Percentiles rank a stretch among this genome's conserved stretches.
phyloP scores from a whole-genome alignment of 2,329 filamentous ascomycete genomes.

The Graphium sp. region DNA sequence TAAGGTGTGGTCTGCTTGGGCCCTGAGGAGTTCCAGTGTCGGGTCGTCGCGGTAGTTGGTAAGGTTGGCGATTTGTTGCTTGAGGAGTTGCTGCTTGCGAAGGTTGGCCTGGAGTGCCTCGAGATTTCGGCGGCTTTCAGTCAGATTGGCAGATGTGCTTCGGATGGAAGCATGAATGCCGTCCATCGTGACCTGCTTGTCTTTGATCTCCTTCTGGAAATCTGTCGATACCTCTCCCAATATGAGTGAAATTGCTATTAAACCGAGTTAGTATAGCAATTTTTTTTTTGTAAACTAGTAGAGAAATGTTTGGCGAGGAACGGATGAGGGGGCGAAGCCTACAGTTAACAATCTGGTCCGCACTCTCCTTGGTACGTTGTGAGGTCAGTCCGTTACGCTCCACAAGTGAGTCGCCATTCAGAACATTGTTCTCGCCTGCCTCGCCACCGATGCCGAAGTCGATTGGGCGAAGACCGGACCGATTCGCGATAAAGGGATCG shows the following conservation, averaged over 20 bases:
- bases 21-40: too few relatives aligned
- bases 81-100: conserved; percentile 45
- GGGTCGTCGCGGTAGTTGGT: conserved; percentile 54
- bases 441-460: conserved; percentile 86
- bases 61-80: conserved; percentile 65
- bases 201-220: conserved; percentile 64
- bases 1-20: too few relatives aligned
- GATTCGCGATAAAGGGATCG: conserved; percentile 80
- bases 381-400: conserved; percentile 18
- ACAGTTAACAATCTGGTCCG: conserved; percentile 67
- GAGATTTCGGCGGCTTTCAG: conserved; percentile 57
- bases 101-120: conserved; percentile 53
- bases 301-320: too few relatives aligned
- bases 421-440: conserved; percentile 21
- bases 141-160: conserved; percentile 61
- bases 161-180: conserved; percentile 66
- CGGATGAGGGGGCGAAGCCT: conserved; percentile 16
- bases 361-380: conserved; percentile 51
- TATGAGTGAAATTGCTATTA: conserved; percentile 61
- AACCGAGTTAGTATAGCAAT: conserved; percentile 17
- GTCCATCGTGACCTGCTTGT: conserved; percentile 74
- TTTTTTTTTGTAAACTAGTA: too few relatives aligned
- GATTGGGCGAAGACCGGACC: conserved; percentile 73
- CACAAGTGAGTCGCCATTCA: conserved; percentile 21
- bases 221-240: conserved; percentile 63